Base-by-base conservation (phyloP, 2,329 filamentous ascomycete genomes). In the Curvularia sp. region DNA sequence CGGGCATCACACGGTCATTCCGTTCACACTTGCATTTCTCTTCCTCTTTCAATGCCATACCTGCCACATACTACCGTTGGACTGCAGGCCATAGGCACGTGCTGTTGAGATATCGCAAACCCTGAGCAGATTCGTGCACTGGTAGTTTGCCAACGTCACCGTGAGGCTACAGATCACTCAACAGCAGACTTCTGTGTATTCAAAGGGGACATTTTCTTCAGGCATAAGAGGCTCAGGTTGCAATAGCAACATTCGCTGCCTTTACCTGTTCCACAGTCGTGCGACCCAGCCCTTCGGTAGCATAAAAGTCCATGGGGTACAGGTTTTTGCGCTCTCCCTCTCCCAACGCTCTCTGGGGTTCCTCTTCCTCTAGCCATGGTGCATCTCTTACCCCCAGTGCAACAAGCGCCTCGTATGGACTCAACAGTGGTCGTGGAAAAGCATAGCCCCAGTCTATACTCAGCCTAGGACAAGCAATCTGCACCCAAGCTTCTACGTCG, bases 401-500 rank as follows among this genome's bases (percentile, higher is more conserved):
- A 33, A 99, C 89, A 58, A 98, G 84, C 6, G 95, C 95, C 80
- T 99, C 95, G 69, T 99, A 97, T 1, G 95, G 94, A 52, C 94
- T 98, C 73, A 99, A 78, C 58, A 99, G 76, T 48, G 95, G 95
- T 47, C 91, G 81, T 1, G 92, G 86, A 74, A 99, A 99, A 0
- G 95, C 95, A 80, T 98, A 98, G 0, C 95, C 95, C 95, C 95
- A 99, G 79, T 99, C 95, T 67, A 99, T 99, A 77, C 94, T 98
- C 75, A 99, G 75, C 49, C 95, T 83, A n/a, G 95, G 95, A 78
- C 95, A 99, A 5, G 95, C 95, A 50, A 99, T 93, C 79, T 99
- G 95, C 39, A 99, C 94, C 95, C 95, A 99, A 69, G 93, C 96
- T 74, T 97, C 94, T 2, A 99, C 91, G 71, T 98, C 94, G 30